phyloP scores from a whole-genome alignment of 2,329 filamentous ascomycete genomes.

The Dryadomyces quercivorus region DNA sequence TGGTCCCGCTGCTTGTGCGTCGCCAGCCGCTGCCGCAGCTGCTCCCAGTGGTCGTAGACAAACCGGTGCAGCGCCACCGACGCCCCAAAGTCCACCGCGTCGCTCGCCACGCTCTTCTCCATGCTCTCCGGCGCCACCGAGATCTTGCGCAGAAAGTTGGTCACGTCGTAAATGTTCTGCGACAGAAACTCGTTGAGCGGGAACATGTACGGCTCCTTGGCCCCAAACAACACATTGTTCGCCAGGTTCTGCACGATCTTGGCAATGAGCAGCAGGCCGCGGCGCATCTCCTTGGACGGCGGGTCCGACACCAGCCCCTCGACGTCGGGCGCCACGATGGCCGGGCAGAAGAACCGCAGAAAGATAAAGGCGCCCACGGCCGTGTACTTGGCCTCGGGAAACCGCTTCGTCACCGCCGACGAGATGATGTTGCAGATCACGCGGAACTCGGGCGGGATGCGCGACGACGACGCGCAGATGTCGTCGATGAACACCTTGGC shows the following conservation, averaged over 20 bases:
- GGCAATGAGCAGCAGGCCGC: slow-evolving; percentile 55
- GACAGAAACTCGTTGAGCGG: slow-evolving; percentile 57
- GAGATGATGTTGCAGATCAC: slow-evolving; percentile 59
- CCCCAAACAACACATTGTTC: slow-evolving; percentile 60
- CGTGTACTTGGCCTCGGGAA: slow-evolving; percentile 59
- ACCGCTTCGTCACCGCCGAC: slow-evolving; percentile 47
- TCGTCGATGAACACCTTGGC: slow-evolving; percentile 62
- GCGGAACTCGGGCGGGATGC: slow-evolving; percentile 51
- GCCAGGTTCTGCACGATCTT: slow-evolving; percentile 62
- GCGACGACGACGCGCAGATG: slow-evolving; percentile 50
- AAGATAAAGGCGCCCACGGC: slow-evolving; percentile 62
- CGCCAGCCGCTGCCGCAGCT: slow-evolving; percentile 51
- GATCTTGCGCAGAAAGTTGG: slow-evolving; percentile 54
- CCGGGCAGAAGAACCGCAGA: slow-evolving; percentile 59
- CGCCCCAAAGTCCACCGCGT: slow-evolving; percentile 58
- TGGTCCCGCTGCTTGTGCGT: slow-evolving; percentile 46
- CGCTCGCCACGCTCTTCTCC: slow-evolving; percentile 27
- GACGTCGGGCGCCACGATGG: slow-evolving; percentile 57
- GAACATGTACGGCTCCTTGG: slow-evolving; percentile 63
- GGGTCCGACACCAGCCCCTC: slow-evolving; percentile 50
- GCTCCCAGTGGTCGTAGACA: slow-evolving; percentile 61
- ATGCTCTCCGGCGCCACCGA: slow-evolving; percentile 41
- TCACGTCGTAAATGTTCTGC: slow-evolving; percentile 56
- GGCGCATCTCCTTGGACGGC: slow-evolving; percentile 57
- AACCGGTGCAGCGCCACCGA: slow-evolving; percentile 58